phyloP scores from a whole-genome alignment of 371 early-diverging fungal species.

The Chytridiales sp. region DNA sequence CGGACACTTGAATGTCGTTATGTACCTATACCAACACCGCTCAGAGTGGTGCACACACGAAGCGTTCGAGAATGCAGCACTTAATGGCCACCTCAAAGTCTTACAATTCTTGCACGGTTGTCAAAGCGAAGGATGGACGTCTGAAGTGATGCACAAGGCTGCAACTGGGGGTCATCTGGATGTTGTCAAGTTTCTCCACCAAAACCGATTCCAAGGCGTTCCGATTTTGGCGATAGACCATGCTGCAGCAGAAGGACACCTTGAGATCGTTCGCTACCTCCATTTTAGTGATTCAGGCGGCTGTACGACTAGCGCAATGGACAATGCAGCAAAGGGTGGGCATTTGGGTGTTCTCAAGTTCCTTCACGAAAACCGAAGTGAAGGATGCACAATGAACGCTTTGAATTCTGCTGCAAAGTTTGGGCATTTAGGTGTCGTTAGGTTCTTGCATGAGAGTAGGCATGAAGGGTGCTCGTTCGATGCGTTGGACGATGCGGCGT shows the following conservation, averaged over 20 bases:
- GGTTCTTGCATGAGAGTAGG: background rate
- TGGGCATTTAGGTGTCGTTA: slow-evolving; percentile 1
- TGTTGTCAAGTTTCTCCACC: too few relatives aligned
- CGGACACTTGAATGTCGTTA: slow-evolving; percentile 4
- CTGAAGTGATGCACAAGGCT: too few relatives aligned
- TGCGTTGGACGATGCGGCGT: slow-evolving; percentile 8
- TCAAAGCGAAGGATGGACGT: too few relatives aligned
- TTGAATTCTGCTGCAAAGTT: background rate
- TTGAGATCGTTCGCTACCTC: too few relatives aligned
- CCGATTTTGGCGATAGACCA: background rate
- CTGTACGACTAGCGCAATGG: slow-evolving; percentile 1
- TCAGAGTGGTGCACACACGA: too few relatives aligned
- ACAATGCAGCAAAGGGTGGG: slow-evolving; percentile 6
- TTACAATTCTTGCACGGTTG: too few relatives aligned
- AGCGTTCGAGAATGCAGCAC: too few relatives aligned
- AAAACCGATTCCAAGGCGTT: slow-evolving; percentile 2
- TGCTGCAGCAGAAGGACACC: slow-evolving; percentile 2
- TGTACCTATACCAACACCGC: background rate
- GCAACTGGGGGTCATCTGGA: too few relatives aligned
- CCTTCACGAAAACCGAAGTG: slow-evolving; percentile 1
- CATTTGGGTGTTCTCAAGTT: slow-evolving; percentile 4
- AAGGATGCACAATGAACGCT: slow-evolving; percentile 5
- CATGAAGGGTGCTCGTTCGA: background rate
- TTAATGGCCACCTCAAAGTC: too few relatives aligned
- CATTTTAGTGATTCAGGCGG: too few relatives aligned